Percentiles rank a stretch among this genome's conserved stretches.
Conservation (phyloP, 352 stramenopile genomes). For the Phytophthora hybrid region DNA sequence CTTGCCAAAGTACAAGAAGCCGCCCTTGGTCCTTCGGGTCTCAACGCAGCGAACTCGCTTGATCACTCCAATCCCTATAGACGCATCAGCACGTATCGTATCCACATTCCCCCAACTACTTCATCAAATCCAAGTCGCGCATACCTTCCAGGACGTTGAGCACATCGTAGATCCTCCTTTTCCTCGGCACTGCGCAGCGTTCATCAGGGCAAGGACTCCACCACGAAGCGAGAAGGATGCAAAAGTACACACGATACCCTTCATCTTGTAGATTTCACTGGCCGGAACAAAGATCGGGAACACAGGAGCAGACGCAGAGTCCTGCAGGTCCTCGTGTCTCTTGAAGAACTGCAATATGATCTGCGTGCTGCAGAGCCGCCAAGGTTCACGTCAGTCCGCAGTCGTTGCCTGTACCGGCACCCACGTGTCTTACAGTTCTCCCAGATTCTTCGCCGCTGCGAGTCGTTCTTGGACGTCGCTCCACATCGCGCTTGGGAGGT, state of each 20-base stretch:
- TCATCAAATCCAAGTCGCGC: not conserved
- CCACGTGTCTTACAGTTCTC: constrained; percentile 65
- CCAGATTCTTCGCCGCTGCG: constrained; percentile 51
- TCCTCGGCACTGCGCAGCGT: constrained; percentile 57
- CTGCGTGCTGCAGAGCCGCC: constrained; percentile 43
- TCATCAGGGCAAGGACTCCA: constrained; percentile 14
- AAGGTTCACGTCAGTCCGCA: constrained; percentile 8
- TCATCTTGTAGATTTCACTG: constrained; percentile 74
- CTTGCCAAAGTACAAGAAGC: constrained; percentile 65
- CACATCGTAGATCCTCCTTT: constrained; percentile 81
- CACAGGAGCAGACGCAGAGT: constrained; percentile 5
- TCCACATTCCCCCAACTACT: not conserved
- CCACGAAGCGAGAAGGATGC: constrained; percentile 4
- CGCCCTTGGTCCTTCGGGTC: constrained; percentile 38
- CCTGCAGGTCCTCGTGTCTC: constrained; percentile 58
- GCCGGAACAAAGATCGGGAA: constrained; percentile 64
- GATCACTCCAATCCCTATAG: constrained; percentile 67
- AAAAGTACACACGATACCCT: constrained; percentile 47
- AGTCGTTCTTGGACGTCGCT: constrained; percentile 50
- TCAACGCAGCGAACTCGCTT: constrained; percentile 58
- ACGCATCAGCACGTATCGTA: constrained; percentile 8
- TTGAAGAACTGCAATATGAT: constrained; percentile 72
- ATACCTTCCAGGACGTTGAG: constrained; percentile 83
- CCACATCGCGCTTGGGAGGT: constrained; percentile 42
- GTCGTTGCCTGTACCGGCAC: no score